Evolutionary conservation across 768 basidiomycete genomes (phyloP), one percentile per base, ranked within the genome.

Genomic region (Lentinula detonsa): DNA sequence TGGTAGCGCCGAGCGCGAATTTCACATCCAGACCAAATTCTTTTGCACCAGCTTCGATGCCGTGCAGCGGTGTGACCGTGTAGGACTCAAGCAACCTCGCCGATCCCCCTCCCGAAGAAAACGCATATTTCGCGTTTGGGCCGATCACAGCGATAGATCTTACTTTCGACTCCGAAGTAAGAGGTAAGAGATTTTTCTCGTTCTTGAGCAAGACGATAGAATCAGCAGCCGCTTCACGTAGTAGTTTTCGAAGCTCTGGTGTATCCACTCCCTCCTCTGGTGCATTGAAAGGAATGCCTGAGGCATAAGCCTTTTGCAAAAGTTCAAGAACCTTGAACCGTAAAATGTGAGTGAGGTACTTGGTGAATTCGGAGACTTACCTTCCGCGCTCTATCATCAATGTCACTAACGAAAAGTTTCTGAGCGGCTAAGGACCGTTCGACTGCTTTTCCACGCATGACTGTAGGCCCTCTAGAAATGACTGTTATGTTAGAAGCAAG

Each of bases 161-260:
- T 11, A 56, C 23, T 51, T 64, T 34, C 10, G 58, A 48, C 1
- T 52, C 37, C 13, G 66, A 60, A n/a, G 61, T 63, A n/a, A 86
- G 69, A 0, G 85, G 85, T 13, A 88, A 76, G 34, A 86, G 59
- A 1, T 70, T 70, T 7, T 73, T 72, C 4, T 83, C 76, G 69
- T 88, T 88, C 71, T 87, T 86, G 35, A 87, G 73, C 0, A 88
- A 74, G 7, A 88, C 85, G 46, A 83, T 78, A 4, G 80, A 73
- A 53, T 84, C 82, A 1, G 79, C 78, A 1, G 83, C 84, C 1
- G 82, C 77, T 23, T 73, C 77, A 28, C 86, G 79, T 37, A 85
- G 71, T 11, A 83, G 67, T 52, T 73, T 65, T 40, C 82, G 78
- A 46, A 79, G 67, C 61, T 81, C 76, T 1, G 79, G 78, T 0